Evolutionary conservation across 2,329 filamentous ascomycete species (phyloP), one percentile per base, ranked within the genome.

Genomic region (Celoporthe dispersa): DNA sequence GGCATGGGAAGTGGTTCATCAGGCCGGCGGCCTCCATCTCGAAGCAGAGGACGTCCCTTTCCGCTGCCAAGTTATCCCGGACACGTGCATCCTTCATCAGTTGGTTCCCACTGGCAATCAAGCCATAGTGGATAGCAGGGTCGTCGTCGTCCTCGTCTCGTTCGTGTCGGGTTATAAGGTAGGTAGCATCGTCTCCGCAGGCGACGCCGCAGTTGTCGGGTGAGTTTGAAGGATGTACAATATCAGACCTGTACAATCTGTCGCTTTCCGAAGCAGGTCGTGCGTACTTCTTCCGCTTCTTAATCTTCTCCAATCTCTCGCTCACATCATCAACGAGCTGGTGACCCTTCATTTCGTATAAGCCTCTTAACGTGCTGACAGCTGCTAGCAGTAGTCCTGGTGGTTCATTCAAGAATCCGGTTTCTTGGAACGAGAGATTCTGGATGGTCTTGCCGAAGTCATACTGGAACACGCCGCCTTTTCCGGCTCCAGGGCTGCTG

Each of bases 1-100:
- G 70, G 28, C 73, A 77, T 0, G 74, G 77, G 11, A 78, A 75
- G 57, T 75, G 64, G 57, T 79, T 77, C 74, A 76, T 75, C 4
- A 79, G 39, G 9, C 78, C 79, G 6, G 77, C 76, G 0, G 73
- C 76, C 67, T 77, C 78, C 76, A 77, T 80, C 66, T 80, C 79
- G 63, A 80, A 80, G 64, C 76, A 78, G 8, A 79, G 51, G 22
- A 79, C 71, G 16, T 71, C 70, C 11, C 73, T 67, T 25, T 76
- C 70, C 8, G 25, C 28, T 1, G 74, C 55, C 3, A 79, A 66
- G 33, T 57, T 66, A 68, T 81, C 78, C 1, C 80, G 72, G 4
- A 71, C 6, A 1, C 8, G 0, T 0, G 74, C 77, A 63, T 79
- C 64, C 41, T 77, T 77, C 70, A 81, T 77, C 14, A 80, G 1